Base-by-base conservation (phyloP, 78 protist genomes). In the Parvularia atlantis region DNA sequence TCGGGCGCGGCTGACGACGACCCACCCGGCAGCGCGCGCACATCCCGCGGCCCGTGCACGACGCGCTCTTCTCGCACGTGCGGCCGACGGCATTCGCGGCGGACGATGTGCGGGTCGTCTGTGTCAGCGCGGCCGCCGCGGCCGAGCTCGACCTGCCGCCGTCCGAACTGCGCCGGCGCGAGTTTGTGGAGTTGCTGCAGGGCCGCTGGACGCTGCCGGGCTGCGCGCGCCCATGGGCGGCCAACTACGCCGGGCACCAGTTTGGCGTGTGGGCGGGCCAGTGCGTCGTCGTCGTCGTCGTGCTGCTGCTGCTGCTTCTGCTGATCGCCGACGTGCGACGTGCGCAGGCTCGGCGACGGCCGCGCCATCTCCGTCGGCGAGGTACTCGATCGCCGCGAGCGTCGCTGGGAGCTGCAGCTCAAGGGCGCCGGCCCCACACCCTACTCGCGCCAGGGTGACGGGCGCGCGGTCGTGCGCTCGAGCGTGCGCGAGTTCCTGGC, bases 381-480 rank as follows among this genome's bases (percentile, higher is more conserved):
- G 73, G 68, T 65, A 11, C 11, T 48, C 36, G 56, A 52, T 36
- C n/a, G 37, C 17, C 30, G 9, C 40, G 77, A 4, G 2, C 2
- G 52, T 19, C 41, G 69, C 26, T 56, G 48, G 71, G 87, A 77
- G 54, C 54, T 83, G 5, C 80, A 77, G 74, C 5, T 76, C 46
- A 84, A 87, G 62, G 95, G 95, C 17, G 77, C 76, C 0, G 95
- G 95, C n/a, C 26, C 10, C 44, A 88, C 95, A 0, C 95, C 95
- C 0, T 91, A 62, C 80, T 81, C 84, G 26, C 80, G 95, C 22
- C 7, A 10, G 28, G 95, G 77, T 30, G 95, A 91, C 41, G 95
- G 95, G 4, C 75, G 95, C 22, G 71, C 70, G 28, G 91, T 90
- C 43, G 69, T 89, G 41, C 81, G 94, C n/a, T 80, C 88, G 39